These are phyloP conservation scores for Orychophragmus violaceus DNA, from an alignment of 345 rosid genomes.

Conservation along the genomic window DNA sequence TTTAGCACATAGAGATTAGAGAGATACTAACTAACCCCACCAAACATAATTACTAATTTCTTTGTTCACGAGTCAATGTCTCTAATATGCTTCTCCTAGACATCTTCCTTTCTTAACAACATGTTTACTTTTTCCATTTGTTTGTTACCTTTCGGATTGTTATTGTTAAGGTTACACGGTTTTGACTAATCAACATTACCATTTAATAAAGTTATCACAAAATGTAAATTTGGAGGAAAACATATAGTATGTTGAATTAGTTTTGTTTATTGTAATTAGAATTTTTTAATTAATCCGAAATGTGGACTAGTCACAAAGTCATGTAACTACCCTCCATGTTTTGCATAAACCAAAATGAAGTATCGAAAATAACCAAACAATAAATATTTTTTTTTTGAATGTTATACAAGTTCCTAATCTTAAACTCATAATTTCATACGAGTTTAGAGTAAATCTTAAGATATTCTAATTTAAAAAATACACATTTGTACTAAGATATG, in stretches of 20 bases:
- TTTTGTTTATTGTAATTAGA: not conserved
- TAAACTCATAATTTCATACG: too few species aligned
- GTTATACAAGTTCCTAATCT: too few species aligned
- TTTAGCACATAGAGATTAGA: constrained; percentile 10
- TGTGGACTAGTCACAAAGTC: not conserved
- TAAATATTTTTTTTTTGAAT: too few species aligned
- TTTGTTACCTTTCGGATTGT: not conserved
- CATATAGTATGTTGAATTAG: not conserved
- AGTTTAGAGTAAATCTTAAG: too few species aligned
- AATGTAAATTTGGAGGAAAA: not conserved
- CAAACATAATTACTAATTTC: constrained; percentile 23
- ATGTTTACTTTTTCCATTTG: not conserved
- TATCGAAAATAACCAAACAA: not conserved
- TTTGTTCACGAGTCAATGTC: constrained; percentile 27
- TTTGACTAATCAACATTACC: not conserved
- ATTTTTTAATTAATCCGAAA: not conserved
- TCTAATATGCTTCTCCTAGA: constrained; percentile 5
- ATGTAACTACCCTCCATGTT: not conserved
- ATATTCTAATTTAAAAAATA: too few species aligned
- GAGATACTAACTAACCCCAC: constrained; percentile 23
- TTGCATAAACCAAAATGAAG: not conserved
- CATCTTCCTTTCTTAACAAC: constrained; percentile 22
- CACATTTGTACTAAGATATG: too few species aligned
- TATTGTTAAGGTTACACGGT: not conserved
- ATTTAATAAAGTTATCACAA: not conserved